Evolutionary conservation across 1,139 yeast species (phyloP), one percentile per base, ranked within the genome.

Genomic region (Suhomyces wounanorum): DNA sequence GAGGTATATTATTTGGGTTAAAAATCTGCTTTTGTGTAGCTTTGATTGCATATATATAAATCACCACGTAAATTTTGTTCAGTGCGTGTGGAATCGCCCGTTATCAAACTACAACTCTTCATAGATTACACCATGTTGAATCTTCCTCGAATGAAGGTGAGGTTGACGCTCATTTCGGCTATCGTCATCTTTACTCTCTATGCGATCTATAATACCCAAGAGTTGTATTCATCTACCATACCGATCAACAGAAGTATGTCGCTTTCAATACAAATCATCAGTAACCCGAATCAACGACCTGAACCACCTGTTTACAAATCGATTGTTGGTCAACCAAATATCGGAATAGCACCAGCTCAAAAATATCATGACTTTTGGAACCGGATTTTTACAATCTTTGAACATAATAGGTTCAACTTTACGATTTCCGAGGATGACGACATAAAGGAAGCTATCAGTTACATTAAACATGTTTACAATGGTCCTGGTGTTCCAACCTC

Each of bases 401-500:
- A 51, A 10, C 43, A 51, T 10, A 58, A 56, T 40, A 47, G 44
- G 28, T 47, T 60, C n/a, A 50, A 57, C 26, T 37, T 56, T 13
- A 36, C 57, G 6, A 47, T 40, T 4, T 56, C 52, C 2, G 60
- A 61, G 6, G 39, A 59, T 2, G 60, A 16, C 37, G 37, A 33
- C 8, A 16, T 33, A 9, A 56, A 54, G 9, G 54, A 58, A 1
- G 67, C 68, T 1, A 60, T 72, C n/a, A 54, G 58, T 28, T 67
- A 66, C 51, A 55, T 64, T 9, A 64, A 62, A 11, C 58, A 57
- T 40, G 58, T 59, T 9, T 52, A 61, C 33, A 68, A 68, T 23
- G 55, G 62, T 25, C 54, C 59, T 13, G 69, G 69, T 5, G 47
- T 49, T 11, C 59, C 62, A 2, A 61, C 63, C 9, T 64, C 70